Percentiles rank a stretch among this genome's conserved stretches.
These are phyloP conservation scores for Thozetella sp. DNA, from an alignment of 495 filamentous ascomycete species.

Conservation along the genomic window DNA sequence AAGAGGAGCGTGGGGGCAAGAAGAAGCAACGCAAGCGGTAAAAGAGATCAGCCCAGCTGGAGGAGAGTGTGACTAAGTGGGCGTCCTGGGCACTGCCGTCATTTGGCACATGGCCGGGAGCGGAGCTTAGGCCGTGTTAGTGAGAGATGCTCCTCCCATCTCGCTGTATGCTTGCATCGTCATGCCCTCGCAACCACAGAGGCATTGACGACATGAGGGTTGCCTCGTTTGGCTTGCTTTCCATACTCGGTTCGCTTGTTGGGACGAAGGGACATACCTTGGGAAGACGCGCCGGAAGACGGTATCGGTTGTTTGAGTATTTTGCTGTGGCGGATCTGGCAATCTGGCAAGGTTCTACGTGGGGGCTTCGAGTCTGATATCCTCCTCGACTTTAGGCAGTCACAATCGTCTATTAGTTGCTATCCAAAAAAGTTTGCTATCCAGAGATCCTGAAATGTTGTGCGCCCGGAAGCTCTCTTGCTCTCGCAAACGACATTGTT, in stretches of 20 bases:
- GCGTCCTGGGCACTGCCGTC: too few species aligned
- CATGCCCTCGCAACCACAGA: too few species aligned
- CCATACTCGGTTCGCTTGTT: background rate
- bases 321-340: background rate
- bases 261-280: background rate
- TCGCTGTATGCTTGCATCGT: too few species aligned
- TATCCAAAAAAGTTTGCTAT: background rate
- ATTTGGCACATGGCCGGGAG: too few species aligned
- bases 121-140: too few species aligned
- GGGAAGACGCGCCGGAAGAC: background rate
- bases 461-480: too few species aligned
- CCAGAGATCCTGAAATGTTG: background rate
- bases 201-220: too few species aligned
- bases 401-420: background rate
- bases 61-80: too few species aligned
- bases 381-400: background rate
- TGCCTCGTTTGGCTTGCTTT: too few species aligned
- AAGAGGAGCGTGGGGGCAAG: slow-evolving; percentile 54
- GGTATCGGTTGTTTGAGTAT: slow-evolving; percentile 1
- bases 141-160: too few species aligned
- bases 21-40: slow-evolving; percentile 47
- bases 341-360: background rate
- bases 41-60: background rate
- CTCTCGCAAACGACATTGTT: too few species aligned
- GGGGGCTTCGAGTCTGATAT: background rate